Conservation (phyloP, 208 protist species). For the Leishmania major region DNA sequence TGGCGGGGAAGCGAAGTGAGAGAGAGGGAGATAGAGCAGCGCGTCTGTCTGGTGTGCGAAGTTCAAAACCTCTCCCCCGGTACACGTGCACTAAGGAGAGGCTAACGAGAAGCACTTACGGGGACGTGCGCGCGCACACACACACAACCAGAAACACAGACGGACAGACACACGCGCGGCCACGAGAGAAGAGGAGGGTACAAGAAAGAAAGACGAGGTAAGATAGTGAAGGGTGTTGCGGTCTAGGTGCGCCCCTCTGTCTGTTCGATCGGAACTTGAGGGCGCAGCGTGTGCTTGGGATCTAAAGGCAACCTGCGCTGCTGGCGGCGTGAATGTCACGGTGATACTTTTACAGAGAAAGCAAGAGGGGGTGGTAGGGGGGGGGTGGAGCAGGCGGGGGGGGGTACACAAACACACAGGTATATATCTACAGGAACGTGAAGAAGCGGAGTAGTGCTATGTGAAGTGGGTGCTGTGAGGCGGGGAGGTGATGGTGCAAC, state of each 20-base stretch:
- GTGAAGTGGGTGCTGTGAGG: too few species aligned
- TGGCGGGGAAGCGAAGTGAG: not conserved
- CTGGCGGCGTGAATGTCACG: not conserved
- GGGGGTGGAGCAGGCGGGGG: not conserved
- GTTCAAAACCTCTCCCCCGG: not conserved
- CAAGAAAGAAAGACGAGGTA: not conserved
- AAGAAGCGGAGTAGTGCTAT: too few species aligned
- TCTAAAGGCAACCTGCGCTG: not conserved
- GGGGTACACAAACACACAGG: not conserved
- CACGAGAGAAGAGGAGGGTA: not conserved
- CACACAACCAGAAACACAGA: too few species aligned
- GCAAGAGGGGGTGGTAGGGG: not conserved
- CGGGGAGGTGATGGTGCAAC: not conserved
- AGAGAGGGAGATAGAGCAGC: not conserved
- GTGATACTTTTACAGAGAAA: not conserved
- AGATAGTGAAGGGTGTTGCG: not conserved
- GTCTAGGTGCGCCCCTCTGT: too few species aligned
- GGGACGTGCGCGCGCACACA: not conserved
- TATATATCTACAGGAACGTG: too few species aligned
- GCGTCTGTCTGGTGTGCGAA: not conserved
- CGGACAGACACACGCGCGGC: not conserved
- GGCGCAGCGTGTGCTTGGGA: too few species aligned
- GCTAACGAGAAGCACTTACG: not conserved
- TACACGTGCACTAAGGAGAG: not conserved
- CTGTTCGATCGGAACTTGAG: not conserved